Base-by-base conservation (phyloP, 2,329 filamentous ascomycete species). In the Leptosphaerulina australis region DNA sequence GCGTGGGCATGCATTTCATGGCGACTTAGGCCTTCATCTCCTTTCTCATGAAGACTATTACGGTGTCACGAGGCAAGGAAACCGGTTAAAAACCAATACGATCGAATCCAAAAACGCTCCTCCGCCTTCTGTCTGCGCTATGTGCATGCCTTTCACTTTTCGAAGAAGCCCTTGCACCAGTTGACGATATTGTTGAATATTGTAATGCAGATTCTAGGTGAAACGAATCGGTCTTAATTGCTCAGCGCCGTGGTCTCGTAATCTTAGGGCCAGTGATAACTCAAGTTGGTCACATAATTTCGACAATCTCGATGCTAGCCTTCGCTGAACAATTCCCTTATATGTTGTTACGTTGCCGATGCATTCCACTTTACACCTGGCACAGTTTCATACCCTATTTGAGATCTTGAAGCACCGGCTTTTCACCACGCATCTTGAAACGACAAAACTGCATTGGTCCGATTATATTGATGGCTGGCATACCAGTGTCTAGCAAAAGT, bases 61-160 rank as follows among this genome's bases (percentile, higher is more conserved):
- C 58, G 62, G 66, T 62, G 60, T 66, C 62, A 70, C 60, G 67
- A 71, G 67, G 59, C 56, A 63, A 64, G 60, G 60, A 57, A 61
- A 53, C 54, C 43, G 62, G 55, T 57, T 60, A 54, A 59, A 61
- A 59, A 55, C 53, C 59, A 64, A 63, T 62, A 63, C 59, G 58
- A 68, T 59, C 56, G 63, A 68, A 62, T 64, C 60, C 59, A 66
- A 53, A 58, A 63, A 52, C 50, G 31, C 44, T 46, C 41, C 30
- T 37, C 36, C 48, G 36, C 43, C 41, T 25, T 31, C 39, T 34
- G 20, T 41, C 14, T 26, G 21, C 36, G 33, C 33, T 47, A 14
- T 31, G 28, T 25, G 36, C 30, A 14, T 31, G 14, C 12, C 20
- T n/a, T 39, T 7, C 15, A 17, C 10, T 10, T 3, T 15, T 17